Evolutionary conservation across 2,329 filamentous ascomycete genomes (phyloP).

Genomic region (Trichoderma sp.): DNA sequence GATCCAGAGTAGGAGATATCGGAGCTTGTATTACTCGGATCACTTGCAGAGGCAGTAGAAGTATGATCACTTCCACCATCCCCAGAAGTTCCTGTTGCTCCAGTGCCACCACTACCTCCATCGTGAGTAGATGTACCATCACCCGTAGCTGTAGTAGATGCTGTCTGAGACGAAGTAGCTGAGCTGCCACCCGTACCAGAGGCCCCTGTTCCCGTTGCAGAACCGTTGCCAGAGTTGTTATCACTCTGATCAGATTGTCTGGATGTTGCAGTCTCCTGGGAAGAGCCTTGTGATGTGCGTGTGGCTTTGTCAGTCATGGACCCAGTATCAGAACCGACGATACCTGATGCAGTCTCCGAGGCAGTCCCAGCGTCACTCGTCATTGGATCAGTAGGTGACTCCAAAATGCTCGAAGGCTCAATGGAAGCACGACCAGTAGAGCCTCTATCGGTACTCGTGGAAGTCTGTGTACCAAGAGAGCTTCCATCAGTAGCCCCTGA

Average conservation of each 20-base stretch:
- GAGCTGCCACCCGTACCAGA: not conserved
- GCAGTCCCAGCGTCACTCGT: not conserved
- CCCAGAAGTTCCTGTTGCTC: not conserved
- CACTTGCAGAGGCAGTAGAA: not conserved
- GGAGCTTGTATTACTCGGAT: not conserved
- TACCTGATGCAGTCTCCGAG: not conserved
- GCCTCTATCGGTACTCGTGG: not conserved
- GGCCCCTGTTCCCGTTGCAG: not conserved
- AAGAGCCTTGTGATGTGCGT: not conserved
- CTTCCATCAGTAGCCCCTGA: not conserved
- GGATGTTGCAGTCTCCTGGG: not conserved
- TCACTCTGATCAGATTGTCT: not conserved
- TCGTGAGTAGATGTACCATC: not conserved
- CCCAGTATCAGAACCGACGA: constrained; percentile 9
- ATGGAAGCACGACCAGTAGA: not conserved
- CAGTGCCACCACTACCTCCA: not conserved
- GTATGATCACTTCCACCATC: not conserved
- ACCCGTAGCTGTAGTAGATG: not conserved
- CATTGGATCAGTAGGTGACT: not conserved
- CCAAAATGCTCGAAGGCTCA: not conserved
- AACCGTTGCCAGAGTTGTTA: not conserved
- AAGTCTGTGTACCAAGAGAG: not conserved
- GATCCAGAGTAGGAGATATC: not conserved
- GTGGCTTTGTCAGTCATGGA: constrained; percentile 15
- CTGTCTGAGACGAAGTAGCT: not conserved